These are phyloP conservation scores for Cladosporium oxysporum DNA, from an alignment of 2,329 filamentous ascomycete genomes.

Conservation along the genomic window DNA sequence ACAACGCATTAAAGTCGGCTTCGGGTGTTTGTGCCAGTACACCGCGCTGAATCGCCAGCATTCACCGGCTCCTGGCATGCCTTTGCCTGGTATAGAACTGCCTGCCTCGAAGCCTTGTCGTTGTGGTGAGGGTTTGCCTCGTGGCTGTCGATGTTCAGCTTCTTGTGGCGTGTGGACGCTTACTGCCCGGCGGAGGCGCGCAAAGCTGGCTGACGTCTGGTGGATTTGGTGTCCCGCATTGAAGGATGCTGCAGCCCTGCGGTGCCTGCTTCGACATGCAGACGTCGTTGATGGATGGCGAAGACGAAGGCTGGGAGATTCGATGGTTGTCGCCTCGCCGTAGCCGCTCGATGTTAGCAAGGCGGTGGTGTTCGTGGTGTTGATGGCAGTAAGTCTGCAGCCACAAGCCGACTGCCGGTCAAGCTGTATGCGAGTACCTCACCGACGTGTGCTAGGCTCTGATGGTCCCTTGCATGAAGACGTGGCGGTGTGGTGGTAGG, in stretches of 20 bases:
- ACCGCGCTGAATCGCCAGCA: background rate
- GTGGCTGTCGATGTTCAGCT: background rate
- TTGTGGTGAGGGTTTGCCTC: background rate
- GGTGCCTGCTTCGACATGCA: no score
- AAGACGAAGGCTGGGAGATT: background rate
- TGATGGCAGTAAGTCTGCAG: background rate
- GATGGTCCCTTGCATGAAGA: background rate
- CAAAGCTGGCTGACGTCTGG: background rate
- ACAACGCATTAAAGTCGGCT: background rate
- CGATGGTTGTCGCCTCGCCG: background rate
- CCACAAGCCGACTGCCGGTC: background rate
- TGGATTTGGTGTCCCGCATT: background rate
- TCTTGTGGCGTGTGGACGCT: background rate
- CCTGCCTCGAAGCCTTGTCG: background rate
- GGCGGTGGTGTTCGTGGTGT: background rate
- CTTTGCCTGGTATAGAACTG: background rate
- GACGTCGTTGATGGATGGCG: background rate
- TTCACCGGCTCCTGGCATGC: background rate
- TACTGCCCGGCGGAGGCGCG: background rate
- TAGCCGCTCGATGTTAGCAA: background rate
- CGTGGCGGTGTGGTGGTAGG: background rate
- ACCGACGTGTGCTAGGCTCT: background rate
- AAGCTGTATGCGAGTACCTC: background rate
- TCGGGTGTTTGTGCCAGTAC: background rate
- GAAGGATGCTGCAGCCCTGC: background rate